These are phyloP conservation scores for Macaranga tanarius DNA, from an alignment of 441 rosid genomes.

Conservation along the genomic window DNA sequence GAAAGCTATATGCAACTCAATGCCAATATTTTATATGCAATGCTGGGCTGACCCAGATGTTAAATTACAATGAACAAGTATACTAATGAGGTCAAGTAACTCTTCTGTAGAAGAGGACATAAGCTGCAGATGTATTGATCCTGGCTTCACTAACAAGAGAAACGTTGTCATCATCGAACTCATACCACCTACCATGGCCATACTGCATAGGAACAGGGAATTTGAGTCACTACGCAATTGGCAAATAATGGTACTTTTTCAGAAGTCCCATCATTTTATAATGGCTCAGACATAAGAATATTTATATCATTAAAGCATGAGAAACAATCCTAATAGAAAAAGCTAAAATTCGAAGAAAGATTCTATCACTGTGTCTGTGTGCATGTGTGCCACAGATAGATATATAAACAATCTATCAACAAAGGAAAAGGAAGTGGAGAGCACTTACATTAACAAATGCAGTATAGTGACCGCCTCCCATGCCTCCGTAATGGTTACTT, in stretches of 20 bases:
- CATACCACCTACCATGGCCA: constrained; percentile 83
- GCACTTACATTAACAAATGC: constrained; percentile 66
- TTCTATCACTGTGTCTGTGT: too few species aligned
- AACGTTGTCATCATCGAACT: constrained; percentile 82
- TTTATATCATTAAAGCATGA: not conserved
- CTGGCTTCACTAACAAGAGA: constrained; percentile 53
- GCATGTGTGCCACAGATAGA: too few species aligned
- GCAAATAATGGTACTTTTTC: not conserved
- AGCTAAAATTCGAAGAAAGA: not conserved
- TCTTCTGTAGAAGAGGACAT: constrained; percentile 89
- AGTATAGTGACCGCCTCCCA: constrained; percentile 77
- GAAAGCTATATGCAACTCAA: not conserved
- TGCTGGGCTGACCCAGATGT: not conserved
- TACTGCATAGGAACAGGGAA: constrained; percentile 45
- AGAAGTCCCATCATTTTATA: not conserved
- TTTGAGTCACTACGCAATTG: too few species aligned
- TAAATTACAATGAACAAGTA: not conserved
- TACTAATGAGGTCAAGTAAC: constrained; percentile 25
- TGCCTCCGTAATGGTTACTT: constrained; percentile 68
- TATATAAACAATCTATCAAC: too few species aligned
- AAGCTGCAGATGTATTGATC: constrained; percentile 86
- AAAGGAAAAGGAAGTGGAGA: too few species aligned
- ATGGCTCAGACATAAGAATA: not conserved
- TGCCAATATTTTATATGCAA: not conserved
- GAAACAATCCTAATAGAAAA: too few species aligned